Evolutionary conservation across 495 filamentous ascomycete species (phyloP), one percentile per base, ranked within the genome.

Genomic region (Penicillium simplicissimum): DNA sequence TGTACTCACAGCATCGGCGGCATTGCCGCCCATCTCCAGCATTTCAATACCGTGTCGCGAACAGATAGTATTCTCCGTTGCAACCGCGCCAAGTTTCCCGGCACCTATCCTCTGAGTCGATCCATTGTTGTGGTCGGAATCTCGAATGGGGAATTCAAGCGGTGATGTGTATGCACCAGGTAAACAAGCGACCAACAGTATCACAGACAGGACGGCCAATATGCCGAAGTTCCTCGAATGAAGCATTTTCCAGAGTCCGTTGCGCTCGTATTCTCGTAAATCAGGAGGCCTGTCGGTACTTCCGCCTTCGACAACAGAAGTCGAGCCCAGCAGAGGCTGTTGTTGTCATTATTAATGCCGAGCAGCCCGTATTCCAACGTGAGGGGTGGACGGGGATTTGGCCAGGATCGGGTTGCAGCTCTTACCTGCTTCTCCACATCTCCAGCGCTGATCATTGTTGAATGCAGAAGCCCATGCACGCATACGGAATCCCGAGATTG

Each of bases 11-110:
- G 89, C 89, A 75, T 93, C 90, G 19, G 89, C 88, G 48, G 90
- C 89, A 73, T 91, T 90, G 28, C 89, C 88, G 66, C 90, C 89
- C 55, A 75, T 67, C 52, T 85, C 78, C 47, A 96, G 71, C 43
- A 93, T 81, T 14, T 92, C 82, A 11, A 85, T 85, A 19, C 92
- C 92, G 69, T 95, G 86, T 19, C 85, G 71, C 63, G 89, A 93
- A 66, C 93, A 96, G 64, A 90, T 81, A 0, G 80, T 73, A 63
- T 83, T 92, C 70, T 96, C 91, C 37, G 85, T 88, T 1, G 92
- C 90, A n/a, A 94, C 88, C 40, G 90, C 92, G 1, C 93, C 92
- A 2, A 81, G 68, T 66, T 78, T 79, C 14, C 82, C 77, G 11
- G 71, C 69, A 10, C 58, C 71, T 37, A 72, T 51, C 9, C 48